Conservation (phyloP, 2,329 filamentous ascomycete species). For the Hymenoscyphus fructigenus region DNA sequence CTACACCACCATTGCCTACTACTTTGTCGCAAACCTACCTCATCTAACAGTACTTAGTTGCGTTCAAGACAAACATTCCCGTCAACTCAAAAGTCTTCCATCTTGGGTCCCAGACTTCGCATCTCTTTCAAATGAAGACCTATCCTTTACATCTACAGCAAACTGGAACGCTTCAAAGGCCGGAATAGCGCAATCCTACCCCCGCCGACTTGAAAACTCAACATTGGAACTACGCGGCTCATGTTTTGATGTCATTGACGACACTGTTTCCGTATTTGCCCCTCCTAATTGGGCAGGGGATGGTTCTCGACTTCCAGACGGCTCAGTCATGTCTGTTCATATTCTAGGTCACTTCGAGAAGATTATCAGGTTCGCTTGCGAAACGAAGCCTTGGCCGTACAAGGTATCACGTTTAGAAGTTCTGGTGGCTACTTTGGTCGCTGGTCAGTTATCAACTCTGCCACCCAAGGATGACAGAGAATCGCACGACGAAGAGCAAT, state of each 20-base stretch:
- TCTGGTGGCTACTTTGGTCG: conserved; percentile 13
- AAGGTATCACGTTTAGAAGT: conserved; percentile 11
- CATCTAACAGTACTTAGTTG: conserved; percentile 14
- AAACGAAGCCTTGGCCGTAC: conserved; percentile 12
- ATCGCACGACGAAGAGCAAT: conserved; percentile 1
- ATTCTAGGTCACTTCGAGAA: conserved; percentile 16
- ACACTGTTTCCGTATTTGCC: conserved; percentile 11
- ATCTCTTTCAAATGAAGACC: conserved; percentile 11
- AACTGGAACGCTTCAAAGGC: conserved; percentile 16
- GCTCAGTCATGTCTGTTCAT: conserved; percentile 12
- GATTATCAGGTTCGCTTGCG: conserved; percentile 15
- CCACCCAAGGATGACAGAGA: conserved; percentile 6
- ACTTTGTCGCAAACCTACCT: conserved; percentile 12
- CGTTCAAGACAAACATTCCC: conserved; percentile 13
- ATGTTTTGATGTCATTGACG: conserved; percentile 14
- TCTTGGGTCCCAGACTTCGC: conserved; percentile 21
- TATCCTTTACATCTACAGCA: conserved; percentile 10
- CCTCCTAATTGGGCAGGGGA: conserved; percentile 12
- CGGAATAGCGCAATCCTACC: conserved; percentile 7
- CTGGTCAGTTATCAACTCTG: conserved; percentile 10
- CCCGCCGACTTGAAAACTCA: not conserved
- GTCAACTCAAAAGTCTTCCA: conserved; percentile 15
- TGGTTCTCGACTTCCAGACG: conserved; percentile 11
- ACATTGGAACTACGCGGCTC: conserved; percentile 7
- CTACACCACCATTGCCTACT: conserved; percentile 13